These are phyloP conservation scores for Pseudozyma pruni DNA, from an alignment of 1,284 basidiomycete species.

Conservation along the genomic window DNA sequence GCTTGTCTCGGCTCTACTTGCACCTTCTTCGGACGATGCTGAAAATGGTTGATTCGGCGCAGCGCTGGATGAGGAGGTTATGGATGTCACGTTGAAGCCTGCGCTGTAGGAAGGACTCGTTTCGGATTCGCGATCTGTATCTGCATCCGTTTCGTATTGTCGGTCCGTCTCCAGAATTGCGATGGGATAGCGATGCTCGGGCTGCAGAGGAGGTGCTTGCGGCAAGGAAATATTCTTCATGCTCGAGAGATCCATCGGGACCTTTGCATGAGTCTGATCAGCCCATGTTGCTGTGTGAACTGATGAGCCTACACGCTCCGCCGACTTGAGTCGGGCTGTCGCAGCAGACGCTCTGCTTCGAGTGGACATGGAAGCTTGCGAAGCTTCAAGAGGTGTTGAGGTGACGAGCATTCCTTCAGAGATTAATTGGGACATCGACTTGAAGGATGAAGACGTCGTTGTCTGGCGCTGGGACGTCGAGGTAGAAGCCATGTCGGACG, in stretches of 20 bases:
- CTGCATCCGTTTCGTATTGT: slow-evolving; percentile 15
- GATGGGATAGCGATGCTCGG: slow-evolving; percentile 26
- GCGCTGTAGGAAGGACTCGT: slow-evolving; percentile 7
- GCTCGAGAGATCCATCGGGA: slow-evolving; percentile 5
- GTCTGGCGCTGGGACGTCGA: background rate
- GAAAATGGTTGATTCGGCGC: too few relatives aligned
- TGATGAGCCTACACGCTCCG: too few relatives aligned
- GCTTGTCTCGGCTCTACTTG: too few relatives aligned
- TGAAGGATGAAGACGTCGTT: background rate
- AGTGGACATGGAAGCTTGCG: too few relatives aligned
- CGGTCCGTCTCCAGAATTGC: slow-evolving; percentile 13
- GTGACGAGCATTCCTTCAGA: background rate
- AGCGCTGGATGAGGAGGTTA: background rate
- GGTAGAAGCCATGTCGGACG: too few relatives aligned
- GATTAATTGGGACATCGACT: background rate
- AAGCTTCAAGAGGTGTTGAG: background rate
- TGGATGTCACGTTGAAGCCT: background rate
- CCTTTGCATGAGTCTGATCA: background rate
- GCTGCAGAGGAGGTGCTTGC: slow-evolving; percentile 34
- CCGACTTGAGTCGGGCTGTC: too few relatives aligned
- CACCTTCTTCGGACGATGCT: too few relatives aligned
- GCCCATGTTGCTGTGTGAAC: too few relatives aligned
- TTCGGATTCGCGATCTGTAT: slow-evolving; percentile 27
- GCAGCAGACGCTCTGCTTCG: too few relatives aligned
- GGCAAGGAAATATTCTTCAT: slow-evolving; percentile 13